A percentile compares a stretch with the other conserved stretches of the same genome.
phyloP scores from a whole-genome alignment of 1,284 basidiomycete genomes.

The Wolfiporia cocos region DNA sequence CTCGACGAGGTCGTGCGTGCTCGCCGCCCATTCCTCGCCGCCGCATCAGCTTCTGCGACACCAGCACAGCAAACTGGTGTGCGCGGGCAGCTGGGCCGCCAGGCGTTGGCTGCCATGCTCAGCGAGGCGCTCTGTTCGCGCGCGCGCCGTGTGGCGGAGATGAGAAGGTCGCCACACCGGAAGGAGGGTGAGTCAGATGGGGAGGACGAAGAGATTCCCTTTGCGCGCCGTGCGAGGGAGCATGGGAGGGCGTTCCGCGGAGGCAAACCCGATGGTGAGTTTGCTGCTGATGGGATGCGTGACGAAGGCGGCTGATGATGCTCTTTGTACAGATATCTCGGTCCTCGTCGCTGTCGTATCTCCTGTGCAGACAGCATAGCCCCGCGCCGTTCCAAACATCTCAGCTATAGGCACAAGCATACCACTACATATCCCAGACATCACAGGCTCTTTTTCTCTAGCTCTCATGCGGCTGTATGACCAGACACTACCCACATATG shows the following conservation, averaged over 20 bases:
- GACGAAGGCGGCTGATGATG: neutral
- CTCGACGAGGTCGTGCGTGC: constrained; percentile 83
- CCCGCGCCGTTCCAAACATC: neutral
- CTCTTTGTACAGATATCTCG: constrained; percentile 54
- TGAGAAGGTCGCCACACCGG: constrained; percentile 17
- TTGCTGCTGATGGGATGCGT: neutral
- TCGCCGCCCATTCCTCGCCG: constrained; percentile 34
- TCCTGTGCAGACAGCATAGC: constrained; percentile 11
- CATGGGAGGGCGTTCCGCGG: constrained; percentile 58
- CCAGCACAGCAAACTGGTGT: constrained; percentile 2
- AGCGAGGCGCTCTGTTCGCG: constrained; percentile 70
- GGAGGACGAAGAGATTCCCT: constrained; percentile 48
- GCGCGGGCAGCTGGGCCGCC: constrained; percentile 36
- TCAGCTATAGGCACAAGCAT: no score
- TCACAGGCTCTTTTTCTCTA: neutral
- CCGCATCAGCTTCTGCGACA: constrained; percentile 3
- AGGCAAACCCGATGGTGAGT: constrained; percentile 71
- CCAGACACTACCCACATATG: neutral
- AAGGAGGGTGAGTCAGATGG: constrained; percentile 8
- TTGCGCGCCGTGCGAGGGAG: constrained; percentile 60
- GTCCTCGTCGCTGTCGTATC: constrained; percentile 35
- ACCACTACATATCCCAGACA: no score
- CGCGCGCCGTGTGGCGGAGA: constrained; percentile 54
- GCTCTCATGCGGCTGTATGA: neutral
- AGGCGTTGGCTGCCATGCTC: constrained; percentile 58